phyloP scores from a whole-genome alignment of 139 green algal species.

The Micractinium sp. region DNA sequence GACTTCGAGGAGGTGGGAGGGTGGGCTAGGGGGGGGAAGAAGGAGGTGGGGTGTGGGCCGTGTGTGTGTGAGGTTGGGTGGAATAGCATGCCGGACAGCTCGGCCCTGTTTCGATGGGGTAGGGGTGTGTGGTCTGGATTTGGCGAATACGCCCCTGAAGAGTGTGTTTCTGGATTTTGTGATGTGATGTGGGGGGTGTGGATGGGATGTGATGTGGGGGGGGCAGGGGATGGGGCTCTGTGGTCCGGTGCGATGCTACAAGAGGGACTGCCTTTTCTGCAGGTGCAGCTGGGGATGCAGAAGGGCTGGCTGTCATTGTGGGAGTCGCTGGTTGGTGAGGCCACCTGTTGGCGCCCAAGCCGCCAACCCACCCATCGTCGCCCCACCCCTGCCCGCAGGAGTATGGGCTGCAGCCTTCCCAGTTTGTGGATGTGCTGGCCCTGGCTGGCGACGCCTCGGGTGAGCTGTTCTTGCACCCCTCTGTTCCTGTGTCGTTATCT shows the following conservation, averaged over 20 bases:
- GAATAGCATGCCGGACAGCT: too few relatives aligned
- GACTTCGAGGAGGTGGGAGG: slow-evolving; percentile 50
- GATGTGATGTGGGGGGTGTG: too few relatives aligned
- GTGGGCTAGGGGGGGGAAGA: too few relatives aligned
- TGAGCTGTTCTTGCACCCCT: background rate
- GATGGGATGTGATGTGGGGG: too few relatives aligned
- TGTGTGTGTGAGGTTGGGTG: background rate
- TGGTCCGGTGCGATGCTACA: background rate
- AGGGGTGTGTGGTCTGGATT: too few relatives aligned
- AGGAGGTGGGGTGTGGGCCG: too few relatives aligned
- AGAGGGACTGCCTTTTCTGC: background rate
- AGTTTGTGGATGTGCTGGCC: slow-evolving; percentile 69
- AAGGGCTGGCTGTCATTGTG: too few relatives aligned
- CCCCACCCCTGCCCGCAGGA: slow-evolving; percentile 24
- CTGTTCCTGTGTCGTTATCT: background rate
- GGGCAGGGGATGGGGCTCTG: background rate
- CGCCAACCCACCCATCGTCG: background rate
- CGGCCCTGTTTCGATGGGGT: too few relatives aligned
- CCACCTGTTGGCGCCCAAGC: too few relatives aligned
- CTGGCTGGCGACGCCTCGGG: slow-evolving; percentile 58
- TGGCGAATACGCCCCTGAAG: too few relatives aligned
- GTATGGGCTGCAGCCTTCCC: slow-evolving; percentile 46
- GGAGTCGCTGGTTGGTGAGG: too few relatives aligned
- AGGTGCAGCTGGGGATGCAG: background rate
- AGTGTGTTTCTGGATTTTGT: too few relatives aligned